phyloP scores from a whole-genome alignment of 2,329 filamentous ascomycete species.

The Macrophomina tecta region DNA sequence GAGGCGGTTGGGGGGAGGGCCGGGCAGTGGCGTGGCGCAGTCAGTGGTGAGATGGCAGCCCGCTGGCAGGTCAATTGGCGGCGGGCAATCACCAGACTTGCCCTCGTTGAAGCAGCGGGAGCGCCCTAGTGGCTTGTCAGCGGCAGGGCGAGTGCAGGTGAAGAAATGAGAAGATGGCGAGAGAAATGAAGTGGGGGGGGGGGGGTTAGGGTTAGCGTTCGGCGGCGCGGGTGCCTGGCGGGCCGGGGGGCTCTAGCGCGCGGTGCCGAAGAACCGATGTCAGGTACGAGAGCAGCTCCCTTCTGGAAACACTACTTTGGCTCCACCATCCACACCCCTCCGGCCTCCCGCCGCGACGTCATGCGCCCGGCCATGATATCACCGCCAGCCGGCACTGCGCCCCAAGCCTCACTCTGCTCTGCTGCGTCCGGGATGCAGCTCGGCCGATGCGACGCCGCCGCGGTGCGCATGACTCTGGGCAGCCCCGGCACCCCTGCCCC shows the following conservation, averaged over 20 bases:
- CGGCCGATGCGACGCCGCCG: background rate
- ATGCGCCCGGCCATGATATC: constrained; percentile 8
- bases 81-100: too few relatives aligned
- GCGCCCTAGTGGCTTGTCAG: background rate
- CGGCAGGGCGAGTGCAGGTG: background rate
- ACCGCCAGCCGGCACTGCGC: background rate
- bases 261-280: constrained; percentile 1
- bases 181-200: background rate
- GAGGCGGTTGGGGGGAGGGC: too few relatives aligned
- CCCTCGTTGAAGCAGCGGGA: too few relatives aligned
- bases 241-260: constrained; percentile 1
- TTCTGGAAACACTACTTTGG: background rate
- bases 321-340: constrained; percentile 1
- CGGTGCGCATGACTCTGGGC: constrained; percentile 6
- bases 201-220: background rate
- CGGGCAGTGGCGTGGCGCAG: too few relatives aligned
- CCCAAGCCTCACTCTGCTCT: background rate
- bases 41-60: too few relatives aligned
- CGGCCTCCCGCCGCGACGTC: background rate
- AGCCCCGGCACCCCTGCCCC: background rate
- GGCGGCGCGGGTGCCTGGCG: background rate
- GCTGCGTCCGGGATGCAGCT: background rate
- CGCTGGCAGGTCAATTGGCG: too few relatives aligned
- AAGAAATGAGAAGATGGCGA: background rate
- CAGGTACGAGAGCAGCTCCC: background rate